phyloP scores from a whole-genome alignment of 257 asterid genomes.

The Thymus mandschuricus region DNA sequence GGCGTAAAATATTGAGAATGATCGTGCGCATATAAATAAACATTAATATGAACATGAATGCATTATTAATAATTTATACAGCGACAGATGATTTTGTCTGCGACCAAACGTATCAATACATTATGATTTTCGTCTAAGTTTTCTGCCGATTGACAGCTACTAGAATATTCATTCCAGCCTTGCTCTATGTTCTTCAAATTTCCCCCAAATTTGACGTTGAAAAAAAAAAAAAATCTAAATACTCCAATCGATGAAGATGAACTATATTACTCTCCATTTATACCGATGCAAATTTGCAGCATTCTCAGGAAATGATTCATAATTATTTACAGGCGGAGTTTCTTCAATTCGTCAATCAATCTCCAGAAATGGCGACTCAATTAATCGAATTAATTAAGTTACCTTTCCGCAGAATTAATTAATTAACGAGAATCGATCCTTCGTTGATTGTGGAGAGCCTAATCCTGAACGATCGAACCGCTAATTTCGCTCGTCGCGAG shows the following conservation, averaged over 20 bases:
- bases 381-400: background rate
- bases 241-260: background rate
- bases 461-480: conserved; percentile 56
- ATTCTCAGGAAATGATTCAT: background rate
- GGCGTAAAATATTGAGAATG: background rate
- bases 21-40: background rate
- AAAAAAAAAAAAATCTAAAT: background rate
- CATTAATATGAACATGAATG: background rate
- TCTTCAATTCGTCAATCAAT: conserved; percentile 1
- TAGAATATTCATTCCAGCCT: conserved; percentile 13
- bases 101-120: conserved; percentile 3
- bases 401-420: conserved; percentile 1
- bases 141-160: background rate
- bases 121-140: background rate
- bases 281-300: background rate
- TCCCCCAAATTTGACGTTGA: background rate
- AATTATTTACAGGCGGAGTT: conserved; percentile 27
- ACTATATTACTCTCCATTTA: background rate
- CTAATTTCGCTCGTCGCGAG: conserved; percentile 63
- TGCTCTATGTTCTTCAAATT: background rate
- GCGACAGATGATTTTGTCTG: conserved; percentile 9
- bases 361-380: background rate
- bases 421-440: conserved; percentile 51
- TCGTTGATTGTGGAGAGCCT: conserved; percentile 65
- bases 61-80: conserved; percentile 7